Percentiles rank a stretch among this genome's conserved stretches.
These are phyloP conservation scores for Calonectria hawksworthii DNA, from an alignment of 2,329 filamentous ascomycete genomes.

Conservation along the genomic window DNA sequence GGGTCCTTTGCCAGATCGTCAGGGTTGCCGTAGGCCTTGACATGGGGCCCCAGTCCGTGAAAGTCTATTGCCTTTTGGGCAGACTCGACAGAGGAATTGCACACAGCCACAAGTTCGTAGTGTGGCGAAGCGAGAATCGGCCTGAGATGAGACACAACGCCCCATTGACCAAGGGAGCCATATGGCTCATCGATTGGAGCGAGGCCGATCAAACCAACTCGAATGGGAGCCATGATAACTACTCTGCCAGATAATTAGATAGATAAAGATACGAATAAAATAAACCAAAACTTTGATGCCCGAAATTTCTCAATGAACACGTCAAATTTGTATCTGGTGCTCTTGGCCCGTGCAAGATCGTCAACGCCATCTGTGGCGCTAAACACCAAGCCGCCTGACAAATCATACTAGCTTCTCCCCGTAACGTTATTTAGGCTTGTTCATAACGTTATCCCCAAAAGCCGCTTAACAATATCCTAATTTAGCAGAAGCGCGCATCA, in stretches of 20 bases:
- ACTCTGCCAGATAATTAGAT: neutral
- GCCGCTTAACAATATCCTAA: neutral
- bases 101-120: constrained; percentile 63
- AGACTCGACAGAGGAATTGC: constrained; percentile 61
- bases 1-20: constrained; percentile 60
- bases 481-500: neutral
- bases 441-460: neutral
- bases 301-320: no score
- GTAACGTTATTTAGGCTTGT: neutral
- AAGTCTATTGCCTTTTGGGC: constrained; percentile 57
- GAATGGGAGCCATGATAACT: constrained; percentile 28
- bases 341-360: no score
- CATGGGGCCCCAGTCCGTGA: constrained; percentile 55
- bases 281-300: neutral
- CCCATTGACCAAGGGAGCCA: constrained; percentile 55
- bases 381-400: neutral
- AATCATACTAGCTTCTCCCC: neutral
- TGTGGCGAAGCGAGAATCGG: constrained; percentile 54
- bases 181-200: neutral
- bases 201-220: constrained; percentile 40
- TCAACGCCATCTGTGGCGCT: neutral
- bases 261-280: neutral
- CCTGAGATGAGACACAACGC: constrained; percentile 65
- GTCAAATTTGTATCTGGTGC: neutral
- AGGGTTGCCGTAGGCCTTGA: constrained; percentile 61